Percentiles rank a stretch among this genome's conserved stretches.
These are phyloP conservation scores for Ustilago curta DNA, from an alignment of 1,284 basidiomycete species.

Conservation along the genomic window DNA sequence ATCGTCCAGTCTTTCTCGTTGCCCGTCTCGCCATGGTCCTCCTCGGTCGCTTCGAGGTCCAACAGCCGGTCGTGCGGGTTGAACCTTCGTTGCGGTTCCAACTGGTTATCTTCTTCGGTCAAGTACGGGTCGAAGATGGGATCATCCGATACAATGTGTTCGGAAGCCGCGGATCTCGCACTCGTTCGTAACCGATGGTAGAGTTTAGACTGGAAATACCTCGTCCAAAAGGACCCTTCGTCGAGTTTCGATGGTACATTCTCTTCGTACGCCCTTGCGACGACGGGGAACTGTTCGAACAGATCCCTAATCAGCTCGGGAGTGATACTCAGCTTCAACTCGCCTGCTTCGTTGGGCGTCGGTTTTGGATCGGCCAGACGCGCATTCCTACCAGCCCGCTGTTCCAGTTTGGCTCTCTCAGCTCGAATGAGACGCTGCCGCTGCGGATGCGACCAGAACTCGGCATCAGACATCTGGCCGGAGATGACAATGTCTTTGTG, in stretches of 20 bases:
- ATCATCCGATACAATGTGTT: constrained; percentile 89
- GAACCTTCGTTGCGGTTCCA: constrained; percentile 81
- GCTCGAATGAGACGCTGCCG: constrained; percentile 60
- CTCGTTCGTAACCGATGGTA: constrained; percentile 95
- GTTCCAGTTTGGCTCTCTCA: constrained; percentile 58
- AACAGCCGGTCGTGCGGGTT: constrained; percentile 82
- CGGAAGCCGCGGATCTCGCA: constrained; percentile 83
- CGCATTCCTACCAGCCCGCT: constrained; percentile 62
- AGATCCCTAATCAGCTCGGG: constrained; percentile 93
- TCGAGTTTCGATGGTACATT: constrained; percentile 89
- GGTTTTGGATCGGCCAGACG: constrained; percentile 66
- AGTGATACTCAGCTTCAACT: constrained; percentile 88
- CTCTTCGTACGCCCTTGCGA: constrained; percentile 89
- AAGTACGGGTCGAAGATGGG: constrained; percentile 95
- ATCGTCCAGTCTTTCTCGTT: constrained; percentile 92
- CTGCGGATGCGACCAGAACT: constrained; percentile 68
- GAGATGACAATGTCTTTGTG: constrained; percentile 65
- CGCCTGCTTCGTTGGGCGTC: constrained; percentile 60
- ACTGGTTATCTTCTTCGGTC: constrained; percentile 89
- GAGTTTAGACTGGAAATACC: constrained; percentile 94
- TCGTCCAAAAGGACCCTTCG: constrained; percentile 92
- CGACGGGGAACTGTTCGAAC: constrained; percentile 96
- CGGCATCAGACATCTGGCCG: constrained; percentile 59
- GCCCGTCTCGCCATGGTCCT: constrained; percentile 91
- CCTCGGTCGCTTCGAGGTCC: constrained; percentile 86